A percentile compares a stretch with the other conserved stretches of the same genome.
Evolutionary conservation across 2,329 filamentous ascomycete species (phyloP).

Genomic region (Corniculantispora saksenae): DNA sequence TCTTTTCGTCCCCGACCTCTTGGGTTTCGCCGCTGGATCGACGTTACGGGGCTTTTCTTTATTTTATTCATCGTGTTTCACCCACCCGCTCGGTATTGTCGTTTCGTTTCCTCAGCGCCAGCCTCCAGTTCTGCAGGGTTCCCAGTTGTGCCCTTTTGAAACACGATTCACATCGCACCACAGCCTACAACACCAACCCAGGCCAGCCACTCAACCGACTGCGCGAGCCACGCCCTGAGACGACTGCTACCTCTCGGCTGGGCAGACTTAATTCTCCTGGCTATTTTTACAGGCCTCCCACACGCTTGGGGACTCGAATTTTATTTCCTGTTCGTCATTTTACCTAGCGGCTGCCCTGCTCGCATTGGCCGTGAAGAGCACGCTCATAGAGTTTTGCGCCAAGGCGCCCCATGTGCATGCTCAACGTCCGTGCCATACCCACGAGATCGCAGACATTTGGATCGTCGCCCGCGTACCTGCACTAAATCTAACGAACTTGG

Average conservation of each 20-base stretch:
- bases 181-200: neutral
- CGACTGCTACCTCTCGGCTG: neutral
- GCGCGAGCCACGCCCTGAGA: neutral
- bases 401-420: neutral
- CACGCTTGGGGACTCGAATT: neutral
- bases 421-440: conserved; percentile 15
- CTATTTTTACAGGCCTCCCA: neutral
- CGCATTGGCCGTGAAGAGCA: neutral
- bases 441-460: conserved; percentile 6
- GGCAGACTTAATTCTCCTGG: neutral
- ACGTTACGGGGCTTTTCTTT: neutral
- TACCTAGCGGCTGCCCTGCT: neutral
- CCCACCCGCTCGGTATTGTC: neutral
- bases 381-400: conserved; percentile 5
- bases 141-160: conserved; percentile 10
- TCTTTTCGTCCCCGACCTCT: neutral
- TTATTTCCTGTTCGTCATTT: neutral
- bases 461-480: neutral
- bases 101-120: neutral
- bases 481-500: neutral
- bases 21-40: neutral
- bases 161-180: conserved; percentile 18
- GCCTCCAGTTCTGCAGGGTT: conserved; percentile 11
- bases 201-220: neutral
- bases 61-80: conserved; percentile 4